Evolutionary conservation across 352 stramenopile genomes (phyloP).

Genomic region (Phytophthora pinifolia): DNA sequence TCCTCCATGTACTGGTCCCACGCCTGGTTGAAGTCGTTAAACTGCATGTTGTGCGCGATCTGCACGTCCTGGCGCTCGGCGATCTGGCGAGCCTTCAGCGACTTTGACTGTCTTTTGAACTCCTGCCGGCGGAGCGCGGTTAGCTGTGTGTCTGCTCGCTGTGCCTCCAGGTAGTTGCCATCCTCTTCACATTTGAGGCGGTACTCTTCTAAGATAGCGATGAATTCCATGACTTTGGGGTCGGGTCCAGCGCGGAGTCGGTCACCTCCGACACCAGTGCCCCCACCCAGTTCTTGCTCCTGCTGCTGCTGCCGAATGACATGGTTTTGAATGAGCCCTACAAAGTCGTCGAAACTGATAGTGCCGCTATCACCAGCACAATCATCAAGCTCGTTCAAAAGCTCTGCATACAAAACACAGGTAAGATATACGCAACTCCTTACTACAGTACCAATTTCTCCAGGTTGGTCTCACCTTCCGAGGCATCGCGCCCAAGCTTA

Average conservation of each 20-base stretch:
- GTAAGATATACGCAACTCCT: background rate
- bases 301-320: slow-evolving; percentile 36
- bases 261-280: slow-evolving; percentile 25
- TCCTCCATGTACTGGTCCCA: slow-evolving; percentile 96
- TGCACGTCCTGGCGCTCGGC: slow-evolving; percentile 94
- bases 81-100: slow-evolving; percentile 89
- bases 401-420: slow-evolving; percentile 31
- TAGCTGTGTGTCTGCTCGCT: slow-evolving; percentile 87
- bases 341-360: slow-evolving; percentile 69
- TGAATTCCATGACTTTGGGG: slow-evolving; percentile 93
- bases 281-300: slow-evolving; percentile 37
- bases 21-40: slow-evolving; percentile 91
- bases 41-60: slow-evolving; percentile 95
- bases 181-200: slow-evolving; percentile 93
- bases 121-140: slow-evolving; percentile 89
- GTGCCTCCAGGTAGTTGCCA: slow-evolving; percentile 93
- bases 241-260: slow-evolving; percentile 67
- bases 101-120: slow-evolving; percentile 92
- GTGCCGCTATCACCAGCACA: slow-evolving; percentile 46
- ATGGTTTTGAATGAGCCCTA: slow-evolving; percentile 53
- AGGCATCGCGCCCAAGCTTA: slow-evolving; percentile 68
- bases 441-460: background rate
- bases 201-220: slow-evolving; percentile 94
- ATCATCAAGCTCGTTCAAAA: slow-evolving; percentile 73
- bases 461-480: slow-evolving; percentile 46